phyloP scores from a whole-genome alignment of 495 filamentous ascomycete genomes.

The Margaritispora aquatica region DNA sequence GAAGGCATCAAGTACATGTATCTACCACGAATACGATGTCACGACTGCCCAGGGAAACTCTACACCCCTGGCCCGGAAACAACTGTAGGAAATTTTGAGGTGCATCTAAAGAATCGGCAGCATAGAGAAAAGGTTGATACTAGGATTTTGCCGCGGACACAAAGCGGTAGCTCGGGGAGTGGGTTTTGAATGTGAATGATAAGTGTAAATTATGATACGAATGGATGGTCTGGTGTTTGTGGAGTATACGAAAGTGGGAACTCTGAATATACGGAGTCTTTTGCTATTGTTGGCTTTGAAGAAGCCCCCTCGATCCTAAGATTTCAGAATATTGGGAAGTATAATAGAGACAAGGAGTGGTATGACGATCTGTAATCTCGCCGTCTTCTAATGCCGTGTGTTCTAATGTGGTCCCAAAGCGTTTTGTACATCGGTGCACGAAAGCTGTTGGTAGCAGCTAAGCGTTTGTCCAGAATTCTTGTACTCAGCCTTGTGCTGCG shows the following conservation, averaged over 20 bases:
- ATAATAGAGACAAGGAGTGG: no score
- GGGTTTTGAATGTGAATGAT: background rate
- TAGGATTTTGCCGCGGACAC: constrained; percentile 25
- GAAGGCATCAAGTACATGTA: constrained; percentile 62
- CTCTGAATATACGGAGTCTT: background rate
- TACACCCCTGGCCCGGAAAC: constrained; percentile 82
- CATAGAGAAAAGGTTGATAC: constrained; percentile 72
- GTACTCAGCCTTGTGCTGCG: no score
- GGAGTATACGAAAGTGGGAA: background rate
- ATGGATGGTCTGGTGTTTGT: background rate
- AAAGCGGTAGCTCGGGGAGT: background rate
- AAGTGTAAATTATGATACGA: background rate
- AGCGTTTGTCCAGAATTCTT: no score
- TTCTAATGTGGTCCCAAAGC: no score
- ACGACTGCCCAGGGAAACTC: constrained; percentile 87
- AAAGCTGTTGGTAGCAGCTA: no score
- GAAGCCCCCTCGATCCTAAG: no score
- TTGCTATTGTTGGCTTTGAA: background rate
- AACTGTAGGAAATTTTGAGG: constrained; percentile 83
- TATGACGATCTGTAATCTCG: no score
- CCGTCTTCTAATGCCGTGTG: no score
- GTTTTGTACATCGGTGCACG: no score
- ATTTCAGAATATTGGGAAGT: no score
- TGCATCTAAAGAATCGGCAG: constrained; percentile 73
- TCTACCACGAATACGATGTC: constrained; percentile 79